These are phyloP conservation scores for Geotrichum europaeum DNA, from an alignment of 1,139 yeast genomes.

Conservation along the genomic window DNA sequence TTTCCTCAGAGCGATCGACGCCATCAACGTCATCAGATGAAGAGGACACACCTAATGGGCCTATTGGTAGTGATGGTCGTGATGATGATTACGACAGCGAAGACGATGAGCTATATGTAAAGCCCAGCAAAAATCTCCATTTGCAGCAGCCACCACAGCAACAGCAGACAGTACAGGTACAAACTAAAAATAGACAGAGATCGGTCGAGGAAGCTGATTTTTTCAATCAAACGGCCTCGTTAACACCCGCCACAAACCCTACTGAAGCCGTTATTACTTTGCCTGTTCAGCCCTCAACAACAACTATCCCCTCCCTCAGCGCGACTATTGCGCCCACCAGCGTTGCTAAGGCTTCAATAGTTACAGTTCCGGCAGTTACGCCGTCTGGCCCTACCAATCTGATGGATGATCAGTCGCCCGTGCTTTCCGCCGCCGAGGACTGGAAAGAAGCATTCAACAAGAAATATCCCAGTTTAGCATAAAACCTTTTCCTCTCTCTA, in stretches of 20 bases:
- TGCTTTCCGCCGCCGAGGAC: constrained; percentile 21
- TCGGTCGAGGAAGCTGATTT: not conserved
- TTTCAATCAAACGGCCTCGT: not conserved
- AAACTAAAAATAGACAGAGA: not conserved
- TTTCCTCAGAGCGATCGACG: constrained; percentile 24
- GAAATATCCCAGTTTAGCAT: constrained; percentile 31
- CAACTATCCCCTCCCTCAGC: not conserved
- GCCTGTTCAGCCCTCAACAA: not conserved
- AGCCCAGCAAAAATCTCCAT: not conserved
- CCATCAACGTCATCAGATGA: constrained; percentile 2
- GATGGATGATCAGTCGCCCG: constrained; percentile 16
- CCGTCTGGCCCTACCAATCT: constrained; percentile 1
- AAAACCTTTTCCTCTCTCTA: not conserved
- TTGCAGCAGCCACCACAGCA: not conserved
- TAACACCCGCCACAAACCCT: not conserved
- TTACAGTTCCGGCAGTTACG: not conserved
- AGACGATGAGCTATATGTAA: not conserved
- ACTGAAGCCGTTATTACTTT: not conserved
- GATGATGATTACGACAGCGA: not conserved
- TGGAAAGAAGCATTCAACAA: constrained; percentile 30
- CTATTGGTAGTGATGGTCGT: not conserved
- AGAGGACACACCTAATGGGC: not conserved
- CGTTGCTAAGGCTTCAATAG: not conserved
- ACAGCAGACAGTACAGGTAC: not conserved
- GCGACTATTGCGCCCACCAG: not conserved